Conservation (phyloP, 1,139 yeast species). For the Blastobotrys raffinosifermentans region DNA sequence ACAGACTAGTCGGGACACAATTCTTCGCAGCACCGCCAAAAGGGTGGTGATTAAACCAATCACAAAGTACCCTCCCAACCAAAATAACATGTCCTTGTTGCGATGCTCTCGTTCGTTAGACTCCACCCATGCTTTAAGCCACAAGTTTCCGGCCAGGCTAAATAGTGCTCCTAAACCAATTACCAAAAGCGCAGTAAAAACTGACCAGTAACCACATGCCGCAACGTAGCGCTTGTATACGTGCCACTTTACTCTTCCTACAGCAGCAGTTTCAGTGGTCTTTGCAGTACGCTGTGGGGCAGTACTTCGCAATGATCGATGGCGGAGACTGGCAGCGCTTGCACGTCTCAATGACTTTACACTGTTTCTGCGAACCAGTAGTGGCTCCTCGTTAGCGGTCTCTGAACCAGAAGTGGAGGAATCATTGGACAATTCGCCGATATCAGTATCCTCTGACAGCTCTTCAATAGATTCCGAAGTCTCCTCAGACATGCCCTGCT, state of each 20-base stretch:
- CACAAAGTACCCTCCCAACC: conserved; percentile 63
- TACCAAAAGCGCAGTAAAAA: conserved; percentile 41
- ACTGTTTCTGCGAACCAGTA: conserved; percentile 17
- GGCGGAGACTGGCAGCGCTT: conserved; percentile 50
- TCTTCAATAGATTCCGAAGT: not conserved
- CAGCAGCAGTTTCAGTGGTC: conserved; percentile 60
- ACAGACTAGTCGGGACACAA: conserved; percentile 71
- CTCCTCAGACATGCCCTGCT: conserved; percentile 13
- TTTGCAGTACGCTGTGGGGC: conserved; percentile 21
- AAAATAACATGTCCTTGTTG: conserved; percentile 61
- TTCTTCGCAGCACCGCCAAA: conserved; percentile 53
- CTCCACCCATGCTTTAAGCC: conserved; percentile 96
- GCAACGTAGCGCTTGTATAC: conserved; percentile 72
- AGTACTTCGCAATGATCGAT: conserved; percentile 28
- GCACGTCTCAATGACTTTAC: conserved; percentile 60
- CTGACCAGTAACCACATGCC: conserved; percentile 76
- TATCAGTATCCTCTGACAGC: conserved; percentile 3
- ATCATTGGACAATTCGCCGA: conserved; percentile 2
- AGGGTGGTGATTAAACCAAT: conserved; percentile 62
- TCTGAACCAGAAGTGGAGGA: not conserved
- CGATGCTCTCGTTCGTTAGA: conserved; percentile 59
- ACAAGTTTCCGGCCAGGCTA: conserved; percentile 55
- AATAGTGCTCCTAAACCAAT: conserved; percentile 44
- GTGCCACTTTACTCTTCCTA: conserved; percentile 83
- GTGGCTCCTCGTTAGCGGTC: not conserved